phyloP scores from a whole-genome alignment of 2,329 filamentous ascomycete genomes.

The Talaromyces piceae region DNA sequence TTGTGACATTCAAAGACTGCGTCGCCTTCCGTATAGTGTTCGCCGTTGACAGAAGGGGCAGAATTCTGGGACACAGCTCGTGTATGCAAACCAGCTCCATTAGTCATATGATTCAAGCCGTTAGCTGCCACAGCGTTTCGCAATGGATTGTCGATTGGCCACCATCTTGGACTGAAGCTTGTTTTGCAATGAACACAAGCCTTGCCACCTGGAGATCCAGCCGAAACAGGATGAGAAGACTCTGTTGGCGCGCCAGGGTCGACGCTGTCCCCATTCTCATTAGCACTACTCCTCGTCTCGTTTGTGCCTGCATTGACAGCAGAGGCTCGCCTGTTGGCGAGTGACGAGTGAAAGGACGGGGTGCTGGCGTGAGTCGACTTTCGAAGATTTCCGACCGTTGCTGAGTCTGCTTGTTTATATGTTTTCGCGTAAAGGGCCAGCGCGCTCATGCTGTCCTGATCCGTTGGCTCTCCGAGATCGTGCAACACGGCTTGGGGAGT shows the following conservation, averaged over 20 bases:
- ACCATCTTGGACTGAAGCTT: slow-evolving; percentile 50
- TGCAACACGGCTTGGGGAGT: slow-evolving; percentile 66
- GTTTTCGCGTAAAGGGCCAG: slow-evolving; percentile 80
- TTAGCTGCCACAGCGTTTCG: slow-evolving; percentile 36
- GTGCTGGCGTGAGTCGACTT: slow-evolving; percentile 56
- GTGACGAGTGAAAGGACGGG: slow-evolving; percentile 19
- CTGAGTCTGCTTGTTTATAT: slow-evolving; percentile 90
- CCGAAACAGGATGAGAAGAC: slow-evolving; percentile 14
- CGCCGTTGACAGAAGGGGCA: slow-evolving; percentile 21
- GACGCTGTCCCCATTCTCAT: slow-evolving; percentile 15
- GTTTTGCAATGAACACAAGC: slow-evolving; percentile 36
- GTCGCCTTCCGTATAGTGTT: slow-evolving; percentile 8
- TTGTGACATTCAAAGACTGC: slow-evolving; percentile 61
- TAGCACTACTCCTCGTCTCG: slow-evolving; percentile 14
- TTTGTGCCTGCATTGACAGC: slow-evolving; percentile 33
- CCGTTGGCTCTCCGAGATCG: slow-evolving; percentile 67
- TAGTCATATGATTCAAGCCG: slow-evolving; percentile 27
- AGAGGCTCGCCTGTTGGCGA: slow-evolving; percentile 49
- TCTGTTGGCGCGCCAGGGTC: slow-evolving; percentile 5
- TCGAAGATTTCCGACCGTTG: slow-evolving; percentile 82
- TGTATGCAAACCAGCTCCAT: slow-evolving; percentile 24
- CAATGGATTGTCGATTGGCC: slow-evolving; percentile 49
- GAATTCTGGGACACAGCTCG: slow-evolving; percentile 20
- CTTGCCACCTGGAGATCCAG: slow-evolving; percentile 18
- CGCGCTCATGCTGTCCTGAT: slow-evolving; percentile 65